Base-by-base conservation (phyloP, 768 basidiomycete genomes). In the Rhodotorula sphaerocarpa region DNA sequence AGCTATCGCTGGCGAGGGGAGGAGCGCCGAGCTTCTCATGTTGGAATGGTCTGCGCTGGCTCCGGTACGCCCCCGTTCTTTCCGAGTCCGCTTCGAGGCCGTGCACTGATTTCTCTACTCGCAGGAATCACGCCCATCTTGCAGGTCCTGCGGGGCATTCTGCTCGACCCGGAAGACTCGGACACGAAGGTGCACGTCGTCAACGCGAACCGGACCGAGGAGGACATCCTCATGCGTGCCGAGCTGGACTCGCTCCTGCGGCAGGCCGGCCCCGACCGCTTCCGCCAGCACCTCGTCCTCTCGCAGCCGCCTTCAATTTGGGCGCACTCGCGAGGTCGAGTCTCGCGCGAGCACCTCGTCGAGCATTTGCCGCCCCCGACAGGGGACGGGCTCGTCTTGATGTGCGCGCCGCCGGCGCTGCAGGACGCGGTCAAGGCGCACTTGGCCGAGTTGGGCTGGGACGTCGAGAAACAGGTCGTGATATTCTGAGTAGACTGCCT, bases 31-130 rank as follows among this genome's bases (percentile, higher is more conserved):
- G 73, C 80, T 23, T 71, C 71, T 28, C 74, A 80, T 25, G 67
- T 84, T 20, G 82, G 81, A 2, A 75, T 84, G 77, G 75, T 84
- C 43, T 83, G 81, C 57, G 83, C 77, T 14, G 83, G 83, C 23
- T 82, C 79, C 43, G 82, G 82, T 78, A 53, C 41, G 77, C 69
- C 7, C 25, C n/a, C 21, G 28, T 28, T 47, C 18, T n/a, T n/a
- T 10, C 31, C 28, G 45, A 10, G 16, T 39, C 54, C 43, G 61
- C 14, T 31, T 42, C 21, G 23, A 16, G 1, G 2, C 6, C 21
- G 18, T 47, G 23, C n/a, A 41, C 47, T 52, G 16, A 51, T 18
- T 51, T 5, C 39, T 48, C 56, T n/a, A 28, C 21, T 9, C 41
- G 18, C 48, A 77, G 79, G 79, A 28, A 80, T 84, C 54, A 83